Evolutionary conservation across 2,329 filamentous ascomycete species (phyloP), one percentile per base, ranked within the genome.

Genomic region (Orbilia quercus): DNA sequence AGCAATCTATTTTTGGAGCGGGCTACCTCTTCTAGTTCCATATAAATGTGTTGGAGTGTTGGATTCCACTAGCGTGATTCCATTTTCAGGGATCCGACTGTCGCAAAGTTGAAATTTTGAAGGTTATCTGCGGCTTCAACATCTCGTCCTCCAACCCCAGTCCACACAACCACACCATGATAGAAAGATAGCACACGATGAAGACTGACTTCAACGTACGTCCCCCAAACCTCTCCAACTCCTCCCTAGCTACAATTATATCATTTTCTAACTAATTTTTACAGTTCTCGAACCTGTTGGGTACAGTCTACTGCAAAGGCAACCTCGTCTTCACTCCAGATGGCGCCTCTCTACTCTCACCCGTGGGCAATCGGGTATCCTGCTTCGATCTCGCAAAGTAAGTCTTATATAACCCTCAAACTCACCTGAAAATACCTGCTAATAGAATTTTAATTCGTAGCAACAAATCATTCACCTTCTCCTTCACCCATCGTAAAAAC

Each of bases 181-280:
- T 75, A 76, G 76, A 77, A 78, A 78, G 53, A 76, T 64, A 50
- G 55, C 42, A 44, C 22, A 85, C 75, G 74, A 99, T 99, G 95
- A 99, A 98, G 90, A 98, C 93, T 77, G 94, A 98, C 83, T 99
- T 98, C 82, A 96, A 95, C 88, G 94, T 96, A 82, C 75, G 81
- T 69, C 71, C 62, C 47, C 14, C 16, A 14, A 12, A 12, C 12
- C 9, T 16, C 36, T 12, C 36, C 5, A 12, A 12, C 12, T 7
- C 12, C 36, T 16, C 12, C 4, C n/a, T 40, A 5, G 36, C 12
- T 14, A 16, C 36, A 40, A 40, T 40, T 40, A 12, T 6, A 34
- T 14, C 36, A 7, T 12, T 12, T 14, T 12, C 36, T 3, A 14
- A 14, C 36, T 40, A n/a, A 22, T n/a, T 25, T 14, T n/a, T n/a